Evolutionary conservation across 148 eudicot species (phyloP).

Genomic region (Fallopia convolvulus): DNA sequence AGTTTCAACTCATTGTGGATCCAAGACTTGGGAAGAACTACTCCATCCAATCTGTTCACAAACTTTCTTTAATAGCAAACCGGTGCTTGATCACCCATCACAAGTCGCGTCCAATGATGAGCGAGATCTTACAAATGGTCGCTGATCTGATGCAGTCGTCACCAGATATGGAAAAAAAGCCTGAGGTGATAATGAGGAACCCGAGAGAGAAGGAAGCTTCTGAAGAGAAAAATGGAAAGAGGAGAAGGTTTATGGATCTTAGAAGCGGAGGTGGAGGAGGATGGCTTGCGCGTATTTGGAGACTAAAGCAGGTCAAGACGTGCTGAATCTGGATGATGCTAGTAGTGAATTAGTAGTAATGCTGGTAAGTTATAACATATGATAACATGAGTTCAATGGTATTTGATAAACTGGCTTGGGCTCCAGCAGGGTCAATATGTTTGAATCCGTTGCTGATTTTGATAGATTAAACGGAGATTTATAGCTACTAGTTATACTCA

Average conservation of each 20-base stretch:
- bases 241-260: slow-evolving; percentile 24
- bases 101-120: slow-evolving; percentile 84
- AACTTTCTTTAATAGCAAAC: slow-evolving; percentile 64
- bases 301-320: background rate
- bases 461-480: background rate
- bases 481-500: no score
- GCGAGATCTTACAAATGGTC: slow-evolving; percentile 72
- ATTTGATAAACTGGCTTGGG: no score
- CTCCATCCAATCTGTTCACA: slow-evolving; percentile 51
- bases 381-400: background rate
- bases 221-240: slow-evolving; percentile 20
- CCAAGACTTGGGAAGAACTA: slow-evolving; percentile 59
- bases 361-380: background rate
- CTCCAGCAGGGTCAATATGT: no score
- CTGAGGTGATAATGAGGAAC: slow-evolving; percentile 25
- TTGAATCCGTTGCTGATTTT: background rate
- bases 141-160: slow-evolving; percentile 39
- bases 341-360: no score
- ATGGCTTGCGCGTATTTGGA: slow-evolving; percentile 7
- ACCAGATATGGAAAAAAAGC: slow-evolving; percentile 21
- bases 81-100: slow-evolving; percentile 64
- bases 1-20: slow-evolving; percentile 64
- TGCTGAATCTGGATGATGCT: slow-evolving; percentile 1
- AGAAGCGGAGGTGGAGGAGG: slow-evolving; percentile 11
- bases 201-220: slow-evolving; percentile 17